Evolutionary conservation across 768 basidiomycete genomes (phyloP).

Genomic region (Psilocybe subaeruginosa): DNA sequence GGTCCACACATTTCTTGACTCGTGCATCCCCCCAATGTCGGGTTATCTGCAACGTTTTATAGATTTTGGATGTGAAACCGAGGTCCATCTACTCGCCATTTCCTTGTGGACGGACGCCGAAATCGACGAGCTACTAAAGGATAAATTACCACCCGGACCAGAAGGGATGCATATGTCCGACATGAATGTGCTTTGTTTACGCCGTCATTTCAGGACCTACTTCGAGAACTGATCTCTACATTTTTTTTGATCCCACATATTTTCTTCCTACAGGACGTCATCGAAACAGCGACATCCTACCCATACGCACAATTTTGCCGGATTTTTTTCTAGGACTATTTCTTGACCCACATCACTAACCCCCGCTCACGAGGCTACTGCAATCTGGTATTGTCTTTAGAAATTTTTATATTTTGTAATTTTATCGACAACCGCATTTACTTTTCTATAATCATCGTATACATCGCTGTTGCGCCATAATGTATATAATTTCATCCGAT

Average conservation of each 20-base stretch:
- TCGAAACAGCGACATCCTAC: no score
- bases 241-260: no score
- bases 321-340: no score
- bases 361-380: no score
- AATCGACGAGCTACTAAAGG: conserved; percentile 8
- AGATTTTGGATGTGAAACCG: conserved; percentile 8
- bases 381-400: no score
- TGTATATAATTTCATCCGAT: background rate
- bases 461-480: background rate
- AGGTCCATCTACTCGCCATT: conserved; percentile 11
- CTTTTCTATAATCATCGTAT: no score
- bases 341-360: no score
- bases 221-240: background rate
- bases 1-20: conserved; percentile 13
- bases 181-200: conserved; percentile 12
- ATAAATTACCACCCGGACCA: background rate
- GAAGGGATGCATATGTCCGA: conserved; percentile 5
- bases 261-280: no score
- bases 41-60: conserved; percentile 15
- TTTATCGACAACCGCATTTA: no score
- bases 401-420: no score
- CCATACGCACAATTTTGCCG: no score
- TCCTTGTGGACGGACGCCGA: conserved; percentile 8
- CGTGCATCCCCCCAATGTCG: conserved; percentile 14
- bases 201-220: conserved; percentile 13